phyloP scores from a whole-genome alignment of 2,329 filamentous ascomycete species.

The Sporothrix sp. region DNA sequence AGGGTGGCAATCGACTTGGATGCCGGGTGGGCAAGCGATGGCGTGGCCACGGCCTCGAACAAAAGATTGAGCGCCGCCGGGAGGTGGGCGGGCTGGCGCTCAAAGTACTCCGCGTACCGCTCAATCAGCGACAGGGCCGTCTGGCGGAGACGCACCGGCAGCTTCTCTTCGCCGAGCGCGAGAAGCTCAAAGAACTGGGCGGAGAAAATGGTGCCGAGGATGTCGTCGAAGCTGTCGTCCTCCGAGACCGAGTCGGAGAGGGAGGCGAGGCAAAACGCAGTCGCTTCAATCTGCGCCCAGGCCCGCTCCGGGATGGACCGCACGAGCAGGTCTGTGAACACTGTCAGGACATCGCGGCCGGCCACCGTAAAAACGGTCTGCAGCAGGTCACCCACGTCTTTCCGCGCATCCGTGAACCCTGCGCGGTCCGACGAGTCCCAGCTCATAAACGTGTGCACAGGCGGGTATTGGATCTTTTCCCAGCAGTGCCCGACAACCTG shows the following conservation, averaged over 20 bases:
- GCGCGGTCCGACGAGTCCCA: constrained; percentile 64
- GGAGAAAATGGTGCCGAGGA: constrained; percentile 52
- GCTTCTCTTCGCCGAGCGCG: constrained; percentile 36
- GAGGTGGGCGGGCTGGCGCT: constrained; percentile 56
- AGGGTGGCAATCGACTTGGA: constrained; percentile 65
- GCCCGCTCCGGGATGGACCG: constrained; percentile 37
- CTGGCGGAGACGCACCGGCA: constrained; percentile 55
- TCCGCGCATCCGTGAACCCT: constrained; percentile 61
- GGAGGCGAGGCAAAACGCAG: constrained; percentile 53
- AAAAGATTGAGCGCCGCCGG: constrained; percentile 64
- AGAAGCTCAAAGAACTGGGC: constrained; percentile 48
- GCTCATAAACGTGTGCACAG: constrained; percentile 42
- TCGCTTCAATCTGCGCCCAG: constrained; percentile 52
- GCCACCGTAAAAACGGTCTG: constrained; percentile 59
- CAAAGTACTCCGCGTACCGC: constrained; percentile 67
- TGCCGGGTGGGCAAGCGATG: constrained; percentile 40
- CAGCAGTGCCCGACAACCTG: constrained; percentile 57
- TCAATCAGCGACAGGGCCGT: constrained; percentile 62
- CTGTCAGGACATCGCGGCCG: constrained; percentile 44
- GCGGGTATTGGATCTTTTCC: constrained; percentile 60
- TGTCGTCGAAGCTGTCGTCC: constrained; percentile 45
- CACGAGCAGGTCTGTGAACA: constrained; percentile 47
- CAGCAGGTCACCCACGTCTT: constrained; percentile 70
- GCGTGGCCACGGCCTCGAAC: constrained; percentile 57
- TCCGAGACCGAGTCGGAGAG: constrained; percentile 57